Percentiles rank a stretch among this genome's conserved stretches.
Evolutionary conservation across 2,329 filamentous ascomycete species (phyloP).

Genomic region (Chrysoporthe cubensis): DNA sequence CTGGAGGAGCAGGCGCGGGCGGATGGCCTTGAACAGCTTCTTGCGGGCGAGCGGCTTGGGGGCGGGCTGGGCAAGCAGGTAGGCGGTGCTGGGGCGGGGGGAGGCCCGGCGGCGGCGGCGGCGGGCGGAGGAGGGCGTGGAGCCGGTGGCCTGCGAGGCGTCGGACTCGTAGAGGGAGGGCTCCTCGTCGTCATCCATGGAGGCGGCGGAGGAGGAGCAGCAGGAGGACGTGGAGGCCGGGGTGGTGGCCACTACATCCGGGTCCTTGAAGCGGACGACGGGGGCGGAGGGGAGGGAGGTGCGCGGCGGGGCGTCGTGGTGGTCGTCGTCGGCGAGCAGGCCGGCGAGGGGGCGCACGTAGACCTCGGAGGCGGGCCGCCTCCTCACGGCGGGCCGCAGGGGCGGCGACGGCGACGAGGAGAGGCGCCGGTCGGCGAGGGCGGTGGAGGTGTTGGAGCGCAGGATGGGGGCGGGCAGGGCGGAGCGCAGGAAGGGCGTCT

Average conservation of each 20-base stretch:
- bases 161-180: slow-evolving; percentile 47
- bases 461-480: slow-evolving; percentile 43
- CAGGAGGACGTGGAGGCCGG: background rate
- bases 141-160: slow-evolving; percentile 31
- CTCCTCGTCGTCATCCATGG: slow-evolving; percentile 53
- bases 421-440: slow-evolving; percentile 4
- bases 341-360: slow-evolving; percentile 43
- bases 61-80: slow-evolving; percentile 70
- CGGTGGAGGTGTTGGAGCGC: slow-evolving; percentile 33
- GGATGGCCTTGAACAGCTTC: slow-evolving; percentile 67
- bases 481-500: slow-evolving; percentile 48
- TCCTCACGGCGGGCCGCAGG: slow-evolving; percentile 12
- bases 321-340: slow-evolving; percentile 37
- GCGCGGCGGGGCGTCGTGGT: background rate
- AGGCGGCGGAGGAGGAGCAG: slow-evolving; percentile 14
- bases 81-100: slow-evolving; percentile 63
- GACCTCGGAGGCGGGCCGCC: slow-evolving; percentile 25
- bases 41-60: slow-evolving; percentile 63
- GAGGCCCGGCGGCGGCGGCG: slow-evolving; percentile 48
- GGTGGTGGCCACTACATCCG: slow-evolving; percentile 34
- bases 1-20: slow-evolving; percentile 72
- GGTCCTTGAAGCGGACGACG: slow-evolving; percentile 53
- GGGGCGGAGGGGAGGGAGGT: slow-evolving; percentile 29
- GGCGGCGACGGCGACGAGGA: slow-evolving; percentile 9
- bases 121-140: slow-evolving; percentile 1